phyloP scores from a whole-genome alignment of 179 eudicot genomes.

The Spergularia azorica region DNA sequence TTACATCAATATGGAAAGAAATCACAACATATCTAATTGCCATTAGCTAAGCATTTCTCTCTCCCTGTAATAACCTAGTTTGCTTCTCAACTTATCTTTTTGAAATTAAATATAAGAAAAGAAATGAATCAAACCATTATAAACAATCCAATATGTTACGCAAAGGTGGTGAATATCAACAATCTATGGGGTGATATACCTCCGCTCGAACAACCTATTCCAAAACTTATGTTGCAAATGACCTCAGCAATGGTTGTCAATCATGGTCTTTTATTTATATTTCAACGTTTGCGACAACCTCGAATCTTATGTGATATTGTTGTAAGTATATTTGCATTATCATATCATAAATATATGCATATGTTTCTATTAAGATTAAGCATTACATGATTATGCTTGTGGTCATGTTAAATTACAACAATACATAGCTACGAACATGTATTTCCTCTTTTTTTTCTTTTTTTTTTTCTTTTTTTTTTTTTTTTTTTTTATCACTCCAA shows the following conservation, averaged over 20 bases:
- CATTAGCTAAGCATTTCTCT: not conserved
- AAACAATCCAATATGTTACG: slow-evolving; percentile 4
- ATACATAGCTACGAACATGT: no score
- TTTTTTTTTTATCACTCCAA: no score
- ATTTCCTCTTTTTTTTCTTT: no score
- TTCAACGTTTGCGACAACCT: slow-evolving; percentile 1
- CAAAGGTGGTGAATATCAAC: not conserved
- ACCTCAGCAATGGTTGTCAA: not conserved
- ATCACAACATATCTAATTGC: no score
- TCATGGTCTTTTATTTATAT: not conserved
- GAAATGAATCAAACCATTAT: not conserved
- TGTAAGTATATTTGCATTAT: not conserved
- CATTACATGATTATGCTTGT: no score
- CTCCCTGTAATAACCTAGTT: not conserved
- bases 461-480: no score
- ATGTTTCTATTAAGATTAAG: not conserved
- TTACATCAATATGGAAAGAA: no score
- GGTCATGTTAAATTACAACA: no score
- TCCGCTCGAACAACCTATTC: not conserved
- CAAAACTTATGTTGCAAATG: slow-evolving; percentile 2
- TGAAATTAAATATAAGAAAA: not conserved
- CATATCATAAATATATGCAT: not conserved
- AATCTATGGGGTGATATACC: not conserved
- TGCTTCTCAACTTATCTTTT: not conserved
- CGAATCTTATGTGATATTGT: slow-evolving; percentile 4